Conservation (phyloP, 345 rosid genomes). For the Diplotaxis tenuifolia region DNA sequence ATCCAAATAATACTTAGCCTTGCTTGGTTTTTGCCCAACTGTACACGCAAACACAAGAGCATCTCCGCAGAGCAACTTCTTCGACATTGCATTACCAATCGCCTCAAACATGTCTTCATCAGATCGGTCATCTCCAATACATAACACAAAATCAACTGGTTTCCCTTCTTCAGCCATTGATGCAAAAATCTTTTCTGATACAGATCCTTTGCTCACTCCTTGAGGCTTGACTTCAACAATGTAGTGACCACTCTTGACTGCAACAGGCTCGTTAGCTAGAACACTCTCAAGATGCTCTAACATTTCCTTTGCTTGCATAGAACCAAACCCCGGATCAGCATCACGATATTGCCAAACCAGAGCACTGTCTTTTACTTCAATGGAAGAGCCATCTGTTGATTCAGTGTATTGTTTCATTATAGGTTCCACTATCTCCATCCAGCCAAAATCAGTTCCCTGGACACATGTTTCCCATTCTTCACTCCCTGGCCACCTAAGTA, state of each 20-base stretch:
- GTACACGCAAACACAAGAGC: conserved; percentile 68
- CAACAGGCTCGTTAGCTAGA: conserved; percentile 43
- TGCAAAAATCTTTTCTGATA: conserved; percentile 37
- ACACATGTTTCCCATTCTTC: conserved; percentile 45
- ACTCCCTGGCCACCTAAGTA: conserved; percentile 38
- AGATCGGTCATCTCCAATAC: conserved; percentile 44
- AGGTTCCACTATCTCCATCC: conserved; percentile 45
- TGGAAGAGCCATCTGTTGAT: conserved; percentile 41
- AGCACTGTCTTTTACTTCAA: conserved; percentile 41
- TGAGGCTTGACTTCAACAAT: conserved; percentile 43
- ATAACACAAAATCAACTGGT: conserved; percentile 39
- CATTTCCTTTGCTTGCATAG: conserved; percentile 42
- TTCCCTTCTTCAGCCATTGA: conserved; percentile 36
- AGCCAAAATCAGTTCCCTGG: conserved; percentile 39
- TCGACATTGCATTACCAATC: conserved; percentile 41
- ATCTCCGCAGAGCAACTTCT: conserved; percentile 19
- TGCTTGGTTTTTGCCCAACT: too few relatives aligned
- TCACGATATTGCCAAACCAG: conserved; percentile 45
- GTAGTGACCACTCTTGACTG: conserved; percentile 43
- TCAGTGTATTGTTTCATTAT: conserved; percentile 41
- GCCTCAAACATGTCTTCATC: conserved; percentile 45
- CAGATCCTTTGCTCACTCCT: conserved; percentile 44
- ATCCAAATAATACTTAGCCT: too few relatives aligned
- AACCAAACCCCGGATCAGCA: conserved; percentile 42
- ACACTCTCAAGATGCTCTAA: conserved; percentile 43